phyloP scores from a whole-genome alignment of 768 basidiomycete species.

The Podaxis pistillaris region DNA sequence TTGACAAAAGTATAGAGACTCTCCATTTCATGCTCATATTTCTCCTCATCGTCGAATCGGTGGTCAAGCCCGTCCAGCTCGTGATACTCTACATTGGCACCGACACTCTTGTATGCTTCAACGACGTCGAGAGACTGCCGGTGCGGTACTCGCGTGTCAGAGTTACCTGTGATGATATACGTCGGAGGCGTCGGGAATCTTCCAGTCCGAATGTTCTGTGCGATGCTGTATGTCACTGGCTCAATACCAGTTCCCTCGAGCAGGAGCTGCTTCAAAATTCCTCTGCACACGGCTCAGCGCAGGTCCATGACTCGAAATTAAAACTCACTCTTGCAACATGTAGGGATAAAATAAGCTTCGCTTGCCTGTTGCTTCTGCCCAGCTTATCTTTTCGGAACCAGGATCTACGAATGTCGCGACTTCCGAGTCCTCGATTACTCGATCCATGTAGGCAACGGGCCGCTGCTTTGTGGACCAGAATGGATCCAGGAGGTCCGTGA shows the following conservation, averaged over 20 bases:
- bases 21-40: constrained; percentile 30
- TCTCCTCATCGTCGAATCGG: constrained; percentile 30
- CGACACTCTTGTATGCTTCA: constrained; percentile 24
- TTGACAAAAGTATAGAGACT: constrained; percentile 31
- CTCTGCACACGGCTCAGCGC: constrained; percentile 20
- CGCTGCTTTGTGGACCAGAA: constrained; percentile 36
- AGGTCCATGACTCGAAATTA: neutral
- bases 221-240: constrained; percentile 28
- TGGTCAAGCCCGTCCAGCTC: constrained; percentile 34
- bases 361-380: constrained; percentile 22
- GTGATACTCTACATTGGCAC: constrained; percentile 26
- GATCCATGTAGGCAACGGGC: constrained; percentile 32
- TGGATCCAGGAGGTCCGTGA: constrained; percentile 33
- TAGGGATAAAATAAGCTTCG: constrained; percentile 35
- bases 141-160: constrained; percentile 34
- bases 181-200: constrained; percentile 27
- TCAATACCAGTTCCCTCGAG: constrained; percentile 32
- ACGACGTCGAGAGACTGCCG: constrained; percentile 33
- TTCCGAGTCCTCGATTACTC: constrained; percentile 28
- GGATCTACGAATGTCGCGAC: constrained; percentile 32
- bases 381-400: constrained; percentile 22
- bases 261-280: constrained; percentile 27
- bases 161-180: constrained; percentile 35
- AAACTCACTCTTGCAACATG: constrained; percentile 39
- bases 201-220: constrained; percentile 24